Conservation (phyloP, 2,329 filamentous ascomycete species). For the Bipolaris victoriae region DNA sequence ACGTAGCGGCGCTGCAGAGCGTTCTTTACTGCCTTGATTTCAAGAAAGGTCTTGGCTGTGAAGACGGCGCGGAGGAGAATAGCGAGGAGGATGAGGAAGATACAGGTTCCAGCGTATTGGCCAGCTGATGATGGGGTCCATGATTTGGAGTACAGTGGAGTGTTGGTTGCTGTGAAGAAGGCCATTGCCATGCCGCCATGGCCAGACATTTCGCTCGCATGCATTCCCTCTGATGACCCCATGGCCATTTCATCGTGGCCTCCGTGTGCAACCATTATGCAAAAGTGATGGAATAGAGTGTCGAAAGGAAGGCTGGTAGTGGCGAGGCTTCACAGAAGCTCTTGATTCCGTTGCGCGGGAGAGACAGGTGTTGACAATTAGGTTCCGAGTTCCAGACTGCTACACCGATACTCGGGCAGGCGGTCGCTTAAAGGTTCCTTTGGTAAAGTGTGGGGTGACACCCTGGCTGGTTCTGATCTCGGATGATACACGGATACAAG, state of each 20-base stretch:
- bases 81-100: constrained; percentile 83
- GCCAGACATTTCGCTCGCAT: constrained; percentile 26
- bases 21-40: constrained; percentile 72
- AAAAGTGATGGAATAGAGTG: constrained; percentile 7
- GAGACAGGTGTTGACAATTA: constrained; percentile 13
- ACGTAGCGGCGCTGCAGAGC: constrained; percentile 80
- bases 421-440: constrained; percentile 29
- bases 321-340: constrained; percentile 2
- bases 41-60: constrained; percentile 67
- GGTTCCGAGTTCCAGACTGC: constrained; percentile 43
- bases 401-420: constrained; percentile 16
- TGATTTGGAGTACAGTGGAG: constrained; percentile 67
- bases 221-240: constrained; percentile 10
- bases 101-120: constrained; percentile 85
- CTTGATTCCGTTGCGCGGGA: background rate
- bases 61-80: constrained; percentile 72
- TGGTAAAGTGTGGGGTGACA: constrained; percentile 14
- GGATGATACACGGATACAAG: constrained; percentile 10
- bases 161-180: constrained; percentile 69
- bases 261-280: constrained; percentile 43
- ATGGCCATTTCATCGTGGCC: constrained; percentile 25
- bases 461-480: constrained; percentile 25
- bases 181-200: constrained; percentile 58
- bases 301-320: background rate
- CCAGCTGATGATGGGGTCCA: constrained; percentile 78